Evolutionary conservation across 78 protist genomes (phyloP).

Genomic region (Dictyostelium firmibasis): DNA sequence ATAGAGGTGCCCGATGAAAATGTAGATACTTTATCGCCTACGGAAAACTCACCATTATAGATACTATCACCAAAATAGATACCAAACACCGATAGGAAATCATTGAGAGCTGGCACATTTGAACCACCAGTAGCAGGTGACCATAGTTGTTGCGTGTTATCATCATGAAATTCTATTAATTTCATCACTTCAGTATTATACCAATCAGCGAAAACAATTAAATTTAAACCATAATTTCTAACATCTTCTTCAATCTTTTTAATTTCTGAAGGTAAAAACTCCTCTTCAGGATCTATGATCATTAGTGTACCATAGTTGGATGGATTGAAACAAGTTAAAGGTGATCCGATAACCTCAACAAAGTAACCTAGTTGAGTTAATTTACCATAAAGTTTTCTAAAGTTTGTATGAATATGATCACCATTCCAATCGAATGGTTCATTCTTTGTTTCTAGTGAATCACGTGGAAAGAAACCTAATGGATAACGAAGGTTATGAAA

Average conservation of each 20-base stretch:
- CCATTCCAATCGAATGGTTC: constrained; percentile 98
- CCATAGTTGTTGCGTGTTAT: constrained; percentile 90
- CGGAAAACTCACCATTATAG: constrained; percentile 31
- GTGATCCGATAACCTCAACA: constrained; percentile 73
- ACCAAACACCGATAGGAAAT: constrained; percentile 85
- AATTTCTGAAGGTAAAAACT: constrained; percentile 82
- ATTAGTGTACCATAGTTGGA: constrained; percentile 90
- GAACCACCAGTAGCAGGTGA: constrained; percentile 93
- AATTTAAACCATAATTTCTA: constrained; percentile 82
- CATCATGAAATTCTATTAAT: constrained; percentile 89
- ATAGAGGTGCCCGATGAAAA: constrained; percentile 53
- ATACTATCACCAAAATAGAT: constrained; percentile 82
- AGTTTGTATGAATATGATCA: constrained; percentile 97
- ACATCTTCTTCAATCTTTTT: constrained; percentile 88
- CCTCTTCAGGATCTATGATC: constrained; percentile 97
- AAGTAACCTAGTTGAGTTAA: constrained; percentile 28
- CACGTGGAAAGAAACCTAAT: constrained; percentile 94
- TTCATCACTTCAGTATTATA: constrained; percentile 81
- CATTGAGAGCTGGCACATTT: constrained; percentile 95
- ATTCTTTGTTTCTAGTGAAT: constrained; percentile 56
- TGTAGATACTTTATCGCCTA: background rate
- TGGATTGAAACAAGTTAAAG: constrained; percentile 94
- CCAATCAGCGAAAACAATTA: constrained; percentile 92
- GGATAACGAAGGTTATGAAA: constrained; percentile 94
- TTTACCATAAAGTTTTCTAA: constrained; percentile 55